Base-by-base conservation (phyloP, 176 grass and related monocot genomes). In the Microstegium vimineum region DNA sequence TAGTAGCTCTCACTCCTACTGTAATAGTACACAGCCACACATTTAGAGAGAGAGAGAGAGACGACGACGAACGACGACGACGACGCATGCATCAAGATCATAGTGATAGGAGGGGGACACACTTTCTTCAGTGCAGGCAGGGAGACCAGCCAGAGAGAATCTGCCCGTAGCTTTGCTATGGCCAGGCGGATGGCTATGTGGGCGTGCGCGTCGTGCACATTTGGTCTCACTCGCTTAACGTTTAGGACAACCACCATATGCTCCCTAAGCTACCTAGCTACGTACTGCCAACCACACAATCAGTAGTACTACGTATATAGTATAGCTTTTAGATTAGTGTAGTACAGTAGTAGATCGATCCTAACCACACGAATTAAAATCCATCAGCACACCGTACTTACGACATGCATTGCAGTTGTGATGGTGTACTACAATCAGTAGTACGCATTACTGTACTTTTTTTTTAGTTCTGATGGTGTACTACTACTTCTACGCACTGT, bases 161-260 rank as follows among this genome's bases (percentile, higher is more conserved):
- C 60, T 62, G 10, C 10, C 59, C 59, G 22, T 28, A 62, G 25
- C 26, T 3, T 25, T 60, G 3, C 18, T 4, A n/a, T n/a, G n/a
- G n/a, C n/a, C n/a, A 6, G 4, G 13, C 4, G 18, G 17, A 51
- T 56, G 52, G n/a, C 22, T 71, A 36, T 52, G 17, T 60, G 16
- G 23, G 31, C 43, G 65, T 70, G 11, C 65, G 37, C n/a, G 27
- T 13, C 11, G 41, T 43, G 41, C 20, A 47, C 45, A 1, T 62
- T 82, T 82, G 51, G 78, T 82, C 51, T 63, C 52, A 52, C 72
- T 75, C 34, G 27, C 72, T 87, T 82, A 31, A 62, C 85, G 62
- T 82, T 49, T 87, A 77, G 79, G 85, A 28, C 78, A 37, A 51
- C 78, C 26, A 69, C 61, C 36, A 30, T 82, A 87, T 87, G 78